Conservation (phyloP, 225 moss, liverwort and hornwort species). For the Antitrichia curtipendula region DNA sequence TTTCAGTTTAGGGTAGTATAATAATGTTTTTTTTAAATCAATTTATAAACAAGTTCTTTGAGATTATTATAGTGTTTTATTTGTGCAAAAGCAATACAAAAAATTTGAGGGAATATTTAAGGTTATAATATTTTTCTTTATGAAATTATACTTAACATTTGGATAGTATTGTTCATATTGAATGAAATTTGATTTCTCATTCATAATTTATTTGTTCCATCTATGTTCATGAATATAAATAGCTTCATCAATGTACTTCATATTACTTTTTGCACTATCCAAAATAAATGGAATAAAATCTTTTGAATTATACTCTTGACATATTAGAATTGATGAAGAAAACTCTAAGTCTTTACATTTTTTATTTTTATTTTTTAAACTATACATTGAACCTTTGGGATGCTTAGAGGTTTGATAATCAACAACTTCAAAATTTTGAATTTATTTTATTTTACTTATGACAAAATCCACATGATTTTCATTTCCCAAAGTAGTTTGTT, state of each 20-base stretch:
- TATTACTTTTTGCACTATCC: neutral
- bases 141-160: neutral
- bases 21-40: too few relatives aligned
- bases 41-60: neutral
- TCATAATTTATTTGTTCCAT: neutral
- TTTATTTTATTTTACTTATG: neutral
- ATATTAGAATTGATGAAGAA: neutral
- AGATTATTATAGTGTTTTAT: neutral
- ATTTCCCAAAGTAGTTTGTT: neutral
- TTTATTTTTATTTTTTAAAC: neutral
- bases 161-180: accelerated
- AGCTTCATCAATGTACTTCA: neutral
- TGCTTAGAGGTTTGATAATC: accelerated
- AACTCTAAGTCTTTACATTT: too few relatives aligned
- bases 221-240: neutral
- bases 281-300: neutral
- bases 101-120: neutral
- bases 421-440: neutral
- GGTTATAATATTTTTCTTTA: neutral
- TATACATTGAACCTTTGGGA: neutral
- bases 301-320: neutral
- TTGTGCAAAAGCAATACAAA: neutral
- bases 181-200: neutral
- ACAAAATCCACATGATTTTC: neutral
- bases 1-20: too few relatives aligned